Base-by-base conservation (phyloP, 805 yeast species). In the Candida broadrunensis region DNA sequence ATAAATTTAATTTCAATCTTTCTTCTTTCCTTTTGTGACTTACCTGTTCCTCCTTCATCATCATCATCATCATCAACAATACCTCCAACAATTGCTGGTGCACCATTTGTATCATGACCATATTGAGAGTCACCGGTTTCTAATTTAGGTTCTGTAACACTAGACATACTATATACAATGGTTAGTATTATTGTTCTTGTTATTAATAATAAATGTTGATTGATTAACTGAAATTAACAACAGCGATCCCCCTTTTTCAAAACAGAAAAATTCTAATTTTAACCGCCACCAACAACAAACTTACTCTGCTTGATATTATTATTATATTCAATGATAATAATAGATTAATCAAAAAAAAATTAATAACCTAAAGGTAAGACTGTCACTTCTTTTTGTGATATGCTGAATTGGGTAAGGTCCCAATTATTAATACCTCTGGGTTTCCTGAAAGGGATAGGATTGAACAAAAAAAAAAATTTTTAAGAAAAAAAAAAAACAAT, bases 1-100 rank as follows among this genome's bases (percentile, higher is more conserved):
- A 93, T 93, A 60, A 93, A 93, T 72, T 88, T 88, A 63, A 93
- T 93, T 67, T 93, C 99, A 56, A 91, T 91, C 68, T 91, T 91
- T 73, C 99, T 71, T 59, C 83, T 67, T 55, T 78, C 83, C 59
- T 80, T 73, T 48, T 70, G 72, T 50, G 69, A 71, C 52, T 70
- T 69, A 18, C 78, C 77, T 18, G 75, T 66, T 9, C 69, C 55
- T 27, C 66, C 58, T 47, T 67, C 73, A 43, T 73, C 78, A 39
- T 76, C 81, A 44, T 77, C 81, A 42, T 76, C 81, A 45, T 70
- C 76, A 36, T 75, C 80, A 18, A 59, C 66, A 17, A 43, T 43
- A 31, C 55, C 54, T 32, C 53, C 52, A 41, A 30, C 44, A 38
- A 45, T 27, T 30, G 41, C 43, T 14, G 47, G 29, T 17, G 43